phyloP scores from a whole-genome alignment of 2,329 filamentous ascomycete species.

The Myriosclerotinia duriaeana region DNA sequence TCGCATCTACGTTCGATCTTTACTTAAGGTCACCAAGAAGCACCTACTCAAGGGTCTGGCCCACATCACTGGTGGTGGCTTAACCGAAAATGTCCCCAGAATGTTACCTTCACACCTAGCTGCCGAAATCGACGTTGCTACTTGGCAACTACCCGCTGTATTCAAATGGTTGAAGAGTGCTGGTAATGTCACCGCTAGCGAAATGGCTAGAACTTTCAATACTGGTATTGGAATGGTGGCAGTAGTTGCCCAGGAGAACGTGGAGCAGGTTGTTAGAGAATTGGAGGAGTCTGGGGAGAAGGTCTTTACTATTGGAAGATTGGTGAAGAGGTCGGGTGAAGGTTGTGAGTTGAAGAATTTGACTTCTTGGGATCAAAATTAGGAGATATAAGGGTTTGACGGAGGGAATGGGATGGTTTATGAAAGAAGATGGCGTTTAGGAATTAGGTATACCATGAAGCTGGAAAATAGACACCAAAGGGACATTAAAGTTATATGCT shows the following conservation, averaged over 20 bases:
- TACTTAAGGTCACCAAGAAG: slow-evolving; percentile 64
- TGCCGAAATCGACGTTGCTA: slow-evolving; percentile 74
- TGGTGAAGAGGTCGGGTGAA: slow-evolving; percentile 58
- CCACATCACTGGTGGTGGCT: slow-evolving; percentile 93
- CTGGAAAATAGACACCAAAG: slow-evolving; percentile 5
- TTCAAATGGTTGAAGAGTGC: slow-evolving; percentile 81
- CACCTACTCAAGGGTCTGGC: slow-evolving; percentile 84
- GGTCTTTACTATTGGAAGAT: slow-evolving; percentile 71
- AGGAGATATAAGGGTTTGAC: background rate
- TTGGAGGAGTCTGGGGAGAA: slow-evolving; percentile 70
- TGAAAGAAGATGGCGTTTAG: slow-evolving; percentile 10
- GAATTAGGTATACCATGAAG: slow-evolving; percentile 12
- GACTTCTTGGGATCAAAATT: slow-evolving; percentile 35
- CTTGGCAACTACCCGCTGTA: slow-evolving; percentile 75
- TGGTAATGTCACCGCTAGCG: slow-evolving; percentile 68
- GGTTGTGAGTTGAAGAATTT: slow-evolving; percentile 65
- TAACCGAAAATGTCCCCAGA: slow-evolving; percentile 90
- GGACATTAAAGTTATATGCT: background rate
- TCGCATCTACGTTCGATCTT: slow-evolving; percentile 84
- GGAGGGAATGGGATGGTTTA: background rate
- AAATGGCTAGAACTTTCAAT: slow-evolving; percentile 95
- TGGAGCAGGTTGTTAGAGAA: slow-evolving; percentile 56
- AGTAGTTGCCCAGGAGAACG: slow-evolving; percentile 68
- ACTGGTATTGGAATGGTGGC: slow-evolving; percentile 92
- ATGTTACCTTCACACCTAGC: slow-evolving; percentile 80